Evolutionary conservation across 176 grass and related monocot species (phyloP), one percentile per base, ranked within the genome.

Genomic region (Raddia distichophylla): DNA sequence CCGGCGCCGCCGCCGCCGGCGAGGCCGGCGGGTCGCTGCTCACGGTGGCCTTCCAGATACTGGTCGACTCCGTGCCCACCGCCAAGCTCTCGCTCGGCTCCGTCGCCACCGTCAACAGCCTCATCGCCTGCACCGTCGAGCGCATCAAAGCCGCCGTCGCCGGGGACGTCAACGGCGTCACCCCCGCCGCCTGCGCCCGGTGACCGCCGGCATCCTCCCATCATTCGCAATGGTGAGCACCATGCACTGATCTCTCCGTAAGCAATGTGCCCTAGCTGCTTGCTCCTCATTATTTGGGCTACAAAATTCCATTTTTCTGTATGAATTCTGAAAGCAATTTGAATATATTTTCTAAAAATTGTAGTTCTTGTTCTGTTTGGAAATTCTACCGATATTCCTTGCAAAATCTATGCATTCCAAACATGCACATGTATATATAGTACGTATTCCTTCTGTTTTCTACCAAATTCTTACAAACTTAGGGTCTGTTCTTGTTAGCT

Each of bases 71-170:
- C 0, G 84, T 85, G 18, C 94, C 94, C 32, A 92, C 94, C 16
- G 94, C 94, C 53, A 97, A 94, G 80, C 85, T 97, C 6, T 97
- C 94, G 0, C 83, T 97, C 14, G 94, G 94, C 9, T 97, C 94
- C 15, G 94, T 97, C 60, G 91, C 91, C 15, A 94, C 91, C 27
- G 94, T 97, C 47, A 94, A 94, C 69, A 94, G 85, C 51, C 89
- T 97, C 84, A 94, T 97, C 62, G 76, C 91, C 18, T 90, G 89
- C 82, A 97, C 94, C 9, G 91, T 94, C 32, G 89, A 97, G 51
- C 88, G 94, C 79, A 97, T 97, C 85, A 97, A 92, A 69, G 94
- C 85, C 2, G 85, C 94, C 10, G 75, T 97, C 15, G 47, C 75
- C 4, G 82, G 80, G 71, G 70, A 86, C 27, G 27, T 27, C 27